phyloP scores from a whole-genome alignment of 805 yeast species.

The Millerozyma acaciae region DNA sequence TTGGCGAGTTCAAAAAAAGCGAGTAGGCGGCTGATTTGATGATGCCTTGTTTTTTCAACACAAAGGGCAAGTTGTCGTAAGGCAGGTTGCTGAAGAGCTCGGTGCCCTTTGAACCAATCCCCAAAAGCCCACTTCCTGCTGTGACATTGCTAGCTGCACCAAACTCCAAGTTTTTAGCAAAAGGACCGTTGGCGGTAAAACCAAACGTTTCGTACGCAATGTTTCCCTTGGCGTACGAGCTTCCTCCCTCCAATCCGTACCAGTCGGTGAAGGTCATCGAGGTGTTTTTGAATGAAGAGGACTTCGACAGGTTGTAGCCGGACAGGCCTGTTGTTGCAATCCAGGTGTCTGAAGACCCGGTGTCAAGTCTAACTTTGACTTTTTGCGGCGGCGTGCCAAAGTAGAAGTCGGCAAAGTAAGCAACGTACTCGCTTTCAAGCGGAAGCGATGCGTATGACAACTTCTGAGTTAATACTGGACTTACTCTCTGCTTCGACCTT shows the following conservation, averaged over 20 bases:
- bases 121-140: conserved; percentile 15
- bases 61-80: conserved; percentile 26
- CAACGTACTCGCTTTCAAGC: too few species aligned
- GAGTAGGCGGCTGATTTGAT: conserved; percentile 24
- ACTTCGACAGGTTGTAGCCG: neutral
- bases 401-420: conserved; percentile 8
- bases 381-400: conserved; percentile 22
- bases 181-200: neutral
- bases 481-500: too few species aligned
- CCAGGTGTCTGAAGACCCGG: conserved; percentile 31
- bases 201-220: conserved; percentile 8
- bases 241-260: conserved; percentile 29
- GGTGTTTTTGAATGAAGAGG: neutral
- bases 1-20: conserved; percentile 14
- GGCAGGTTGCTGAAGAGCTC: conserved; percentile 7
- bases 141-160: conserved; percentile 14
- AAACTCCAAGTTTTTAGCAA: conserved; percentile 13
- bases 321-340: conserved; percentile 17
- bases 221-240: neutral
- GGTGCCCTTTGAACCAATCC: conserved; percentile 15
- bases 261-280: neutral
- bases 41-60: conserved; percentile 18
- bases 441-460: too few species aligned
- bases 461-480: too few species aligned
- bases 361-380: conserved; percentile 19